Evolutionary conservation across 441 rosid species (phyloP).

Genomic region (Jatropha multifida): DNA sequence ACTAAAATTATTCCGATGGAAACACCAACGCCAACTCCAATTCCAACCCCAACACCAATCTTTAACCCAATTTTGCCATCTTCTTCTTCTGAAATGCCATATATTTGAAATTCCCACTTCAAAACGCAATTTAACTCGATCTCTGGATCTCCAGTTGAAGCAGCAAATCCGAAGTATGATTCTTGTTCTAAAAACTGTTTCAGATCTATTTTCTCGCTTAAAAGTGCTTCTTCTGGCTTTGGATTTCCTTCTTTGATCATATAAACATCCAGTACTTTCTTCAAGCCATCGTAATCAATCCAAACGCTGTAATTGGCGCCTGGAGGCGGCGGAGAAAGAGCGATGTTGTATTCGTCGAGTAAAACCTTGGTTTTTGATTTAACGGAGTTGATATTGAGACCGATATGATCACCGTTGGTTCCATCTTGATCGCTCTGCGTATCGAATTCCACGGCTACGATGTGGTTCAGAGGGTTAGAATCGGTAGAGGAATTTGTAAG

Average conservation of each 20-base stretch:
- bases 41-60: conserved; percentile 32
- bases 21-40: too few relatives aligned
- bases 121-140: conserved; percentile 49
- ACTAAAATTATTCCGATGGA: too few relatives aligned
- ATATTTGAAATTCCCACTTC: conserved; percentile 45
- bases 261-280: conserved; percentile 39
- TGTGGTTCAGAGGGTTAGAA: conserved; percentile 28
- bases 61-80: conserved; percentile 14
- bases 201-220: conserved; percentile 31
- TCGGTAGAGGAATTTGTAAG: conserved; percentile 42
- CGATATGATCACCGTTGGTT: conserved; percentile 47
- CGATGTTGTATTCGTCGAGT: conserved; percentile 29
- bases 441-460: conserved; percentile 56
- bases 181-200: conserved; percentile 33
- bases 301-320: conserved; percentile 34
- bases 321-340: conserved; percentile 28
- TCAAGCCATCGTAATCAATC: conserved; percentile 40
- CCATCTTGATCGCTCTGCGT: conserved; percentile 34
- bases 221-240: conserved; percentile 29
- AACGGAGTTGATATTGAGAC: conserved; percentile 54
- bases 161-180: conserved; percentile 56
- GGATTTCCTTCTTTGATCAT: conserved; percentile 30
- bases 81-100: conserved; percentile 15
- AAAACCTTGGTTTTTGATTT: conserved; percentile 25
- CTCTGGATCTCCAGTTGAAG: conserved; percentile 46